Conservation (phyloP, 2,329 filamentous ascomycete genomes). For the Trichoderma citrinoviride region DNA sequence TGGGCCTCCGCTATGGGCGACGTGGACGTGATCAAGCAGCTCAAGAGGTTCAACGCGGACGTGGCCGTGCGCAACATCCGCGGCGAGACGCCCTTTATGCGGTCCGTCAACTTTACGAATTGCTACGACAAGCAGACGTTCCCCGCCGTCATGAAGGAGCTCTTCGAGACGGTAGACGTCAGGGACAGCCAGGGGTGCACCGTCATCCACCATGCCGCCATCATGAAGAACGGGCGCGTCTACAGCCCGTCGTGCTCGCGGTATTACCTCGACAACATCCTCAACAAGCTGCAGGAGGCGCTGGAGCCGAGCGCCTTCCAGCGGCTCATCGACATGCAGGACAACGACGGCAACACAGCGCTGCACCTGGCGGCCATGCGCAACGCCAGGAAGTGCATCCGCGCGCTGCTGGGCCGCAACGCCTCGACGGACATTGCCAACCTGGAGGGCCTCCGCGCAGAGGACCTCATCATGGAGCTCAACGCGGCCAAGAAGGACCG, state of each 20-base stretch:
- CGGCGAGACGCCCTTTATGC: constrained; percentile 90
- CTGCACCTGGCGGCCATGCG: constrained; percentile 72
- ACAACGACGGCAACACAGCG: constrained; percentile 86
- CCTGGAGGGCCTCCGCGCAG: constrained; percentile 74
- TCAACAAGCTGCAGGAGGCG: constrained; percentile 80
- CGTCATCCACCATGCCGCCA: constrained; percentile 90
- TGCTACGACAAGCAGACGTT: constrained; percentile 94
- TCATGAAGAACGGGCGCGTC: constrained; percentile 75
- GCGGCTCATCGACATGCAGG: constrained; percentile 74
- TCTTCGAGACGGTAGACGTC: constrained; percentile 76
- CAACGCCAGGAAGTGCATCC: constrained; percentile 85
- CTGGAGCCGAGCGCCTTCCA: constrained; percentile 75
- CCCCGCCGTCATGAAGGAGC: constrained; percentile 75
- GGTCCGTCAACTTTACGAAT: constrained; percentile 93
- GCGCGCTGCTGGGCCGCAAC: constrained; percentile 73
- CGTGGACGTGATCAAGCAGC: constrained; percentile 81
- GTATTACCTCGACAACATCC: constrained; percentile 89
- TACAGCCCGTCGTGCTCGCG: constrained; percentile 85
- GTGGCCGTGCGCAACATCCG: constrained; percentile 67
- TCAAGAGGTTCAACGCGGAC: constrained; percentile 77
- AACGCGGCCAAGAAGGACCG: constrained; percentile 69
- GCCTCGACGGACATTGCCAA: constrained; percentile 83
- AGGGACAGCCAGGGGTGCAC: constrained; percentile 80
- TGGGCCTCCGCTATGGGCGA: constrained; percentile 99
- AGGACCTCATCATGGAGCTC: constrained; percentile 74